Evolutionary conservation across 306 rosid species (phyloP).

Genomic region (Albizia julibrissin): DNA sequence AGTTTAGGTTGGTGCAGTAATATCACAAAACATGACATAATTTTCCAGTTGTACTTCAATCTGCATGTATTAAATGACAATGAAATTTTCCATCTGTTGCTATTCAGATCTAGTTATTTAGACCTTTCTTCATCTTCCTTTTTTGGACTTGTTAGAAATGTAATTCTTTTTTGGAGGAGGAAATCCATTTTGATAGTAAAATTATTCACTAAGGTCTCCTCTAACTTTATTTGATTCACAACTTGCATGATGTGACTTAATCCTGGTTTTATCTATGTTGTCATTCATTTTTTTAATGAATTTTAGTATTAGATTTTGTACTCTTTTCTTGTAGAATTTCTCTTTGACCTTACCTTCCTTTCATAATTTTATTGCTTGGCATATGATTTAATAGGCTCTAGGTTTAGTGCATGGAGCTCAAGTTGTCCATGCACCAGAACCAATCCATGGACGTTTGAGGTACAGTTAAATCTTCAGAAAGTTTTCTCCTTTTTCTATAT

Average conservation of each 20-base stretch:
- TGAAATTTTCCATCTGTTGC: neutral
- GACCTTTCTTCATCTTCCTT: neutral
- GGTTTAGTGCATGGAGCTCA: slow-evolving; percentile 93
- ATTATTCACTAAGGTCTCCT: slow-evolving; percentile 11
- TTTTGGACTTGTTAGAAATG: neutral
- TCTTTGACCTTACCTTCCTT: slow-evolving; percentile 3
- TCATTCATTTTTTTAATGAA: slow-evolving; percentile 18
- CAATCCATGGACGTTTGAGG: slow-evolving; percentile 96
- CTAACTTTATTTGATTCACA: neutral
- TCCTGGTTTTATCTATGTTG: slow-evolving; percentile 5
- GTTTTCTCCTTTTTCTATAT: slow-evolving; percentile 7
- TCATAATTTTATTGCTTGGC: slow-evolving; percentile 25
- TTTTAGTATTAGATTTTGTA: slow-evolving; percentile 9
- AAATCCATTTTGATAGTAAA: slow-evolving; percentile 11
- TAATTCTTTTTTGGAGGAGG: neutral
- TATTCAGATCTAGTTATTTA: neutral
- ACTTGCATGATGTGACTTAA: neutral
- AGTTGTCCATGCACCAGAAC: slow-evolving; percentile 89
- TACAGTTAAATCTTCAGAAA: slow-evolving; percentile 34
- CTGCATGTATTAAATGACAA: neutral
- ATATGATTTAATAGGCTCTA: slow-evolving; percentile 68
- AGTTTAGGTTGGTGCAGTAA: neutral
- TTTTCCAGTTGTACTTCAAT: neutral
- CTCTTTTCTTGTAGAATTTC: slow-evolving; percentile 18
- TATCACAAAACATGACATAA: neutral